A percentile compares a stretch with the other conserved stretches of the same genome.
These are phyloP conservation scores for Byssochlamys sp. DNA, from an alignment of 2,329 filamentous ascomycete species.

Conservation along the genomic window DNA sequence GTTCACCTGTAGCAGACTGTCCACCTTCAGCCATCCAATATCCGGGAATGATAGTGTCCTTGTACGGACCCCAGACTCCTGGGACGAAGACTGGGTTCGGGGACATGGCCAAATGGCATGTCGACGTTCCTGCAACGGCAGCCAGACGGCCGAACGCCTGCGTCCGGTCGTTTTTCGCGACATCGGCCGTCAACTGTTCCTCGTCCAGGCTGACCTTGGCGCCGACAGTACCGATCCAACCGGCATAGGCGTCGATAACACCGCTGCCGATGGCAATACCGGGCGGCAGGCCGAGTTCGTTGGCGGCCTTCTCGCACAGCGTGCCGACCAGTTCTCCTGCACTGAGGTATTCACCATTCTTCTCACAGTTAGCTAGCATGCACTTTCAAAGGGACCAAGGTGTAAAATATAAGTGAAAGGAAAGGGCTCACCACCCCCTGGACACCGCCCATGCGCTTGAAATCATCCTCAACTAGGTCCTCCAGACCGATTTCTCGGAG, in stretches of 20 bases:
- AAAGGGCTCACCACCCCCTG: slow-evolving; percentile 69
- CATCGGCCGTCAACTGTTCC: slow-evolving; percentile 57
- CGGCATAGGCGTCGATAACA: slow-evolving; percentile 96
- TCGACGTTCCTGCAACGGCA: slow-evolving; percentile 90
- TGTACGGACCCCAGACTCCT: slow-evolving; percentile 94
- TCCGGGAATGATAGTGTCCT: slow-evolving; percentile 80
- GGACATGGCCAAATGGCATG: slow-evolving; percentile 94
- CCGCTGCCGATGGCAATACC: slow-evolving; percentile 90
- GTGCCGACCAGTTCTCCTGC: slow-evolving; percentile 84
- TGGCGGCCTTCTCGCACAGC: slow-evolving; percentile 71
- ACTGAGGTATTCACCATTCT: slow-evolving; percentile 81
- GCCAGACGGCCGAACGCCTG: slow-evolving; percentile 89
- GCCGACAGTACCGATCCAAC: slow-evolving; percentile 98
- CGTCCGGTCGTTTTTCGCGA: slow-evolving; percentile 71
- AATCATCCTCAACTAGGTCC: slow-evolving; percentile 75
- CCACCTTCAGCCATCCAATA: slow-evolving; percentile 98
- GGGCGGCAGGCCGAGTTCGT: slow-evolving; percentile 70
- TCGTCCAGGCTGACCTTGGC: slow-evolving; percentile 73
- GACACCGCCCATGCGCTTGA: slow-evolving; percentile 87
- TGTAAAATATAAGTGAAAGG: slow-evolving; percentile 3
- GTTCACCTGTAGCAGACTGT: slow-evolving; percentile 88
- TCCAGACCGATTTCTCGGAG: slow-evolving; percentile 74
- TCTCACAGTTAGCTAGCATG: slow-evolving; percentile 30
- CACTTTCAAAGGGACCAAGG: background rate
- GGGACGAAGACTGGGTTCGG: slow-evolving; percentile 84